A percentile compares a stretch with the other conserved stretches of the same genome.
These are phyloP conservation scores for Brassica nigra DNA, from an alignment of 345 rosid genomes.

Conservation along the genomic window DNA sequence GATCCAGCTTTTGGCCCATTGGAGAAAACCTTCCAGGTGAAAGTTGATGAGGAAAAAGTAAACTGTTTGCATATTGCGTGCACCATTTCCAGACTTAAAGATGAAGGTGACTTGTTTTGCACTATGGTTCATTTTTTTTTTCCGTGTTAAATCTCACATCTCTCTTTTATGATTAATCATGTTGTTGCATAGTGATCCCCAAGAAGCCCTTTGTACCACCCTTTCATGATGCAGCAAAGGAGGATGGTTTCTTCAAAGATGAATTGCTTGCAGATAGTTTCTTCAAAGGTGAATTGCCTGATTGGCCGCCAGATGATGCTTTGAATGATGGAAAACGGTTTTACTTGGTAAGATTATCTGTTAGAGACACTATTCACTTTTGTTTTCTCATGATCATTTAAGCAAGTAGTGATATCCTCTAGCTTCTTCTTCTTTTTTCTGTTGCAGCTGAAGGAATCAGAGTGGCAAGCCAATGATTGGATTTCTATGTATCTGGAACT, in stretches of 20 bases:
- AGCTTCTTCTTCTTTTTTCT: too few relatives aligned
- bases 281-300: conserved; percentile 4
- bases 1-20: not conserved
- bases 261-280: not conserved
- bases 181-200: not conserved
- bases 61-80: not conserved
- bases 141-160: not conserved
- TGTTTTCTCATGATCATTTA: not conserved
- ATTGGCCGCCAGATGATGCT: conserved; percentile 12
- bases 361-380: not conserved
- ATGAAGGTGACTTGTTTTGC: not conserved
- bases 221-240: not conserved
- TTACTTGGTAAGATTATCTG: not conserved
- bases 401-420: not conserved
- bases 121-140: not conserved
- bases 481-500: conserved; percentile 8
- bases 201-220: not conserved
- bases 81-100: not conserved
- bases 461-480: conserved; percentile 11
- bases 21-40: conserved; percentile 5
- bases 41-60: not conserved
- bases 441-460: conserved; percentile 9
- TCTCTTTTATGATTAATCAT: not conserved
- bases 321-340: conserved; percentile 5
- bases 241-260: not conserved